Evolutionary conservation across 345 rosid genomes (phyloP), one percentile per base, ranked within the genome.

Genomic region (Eucalyptus grandis): DNA sequence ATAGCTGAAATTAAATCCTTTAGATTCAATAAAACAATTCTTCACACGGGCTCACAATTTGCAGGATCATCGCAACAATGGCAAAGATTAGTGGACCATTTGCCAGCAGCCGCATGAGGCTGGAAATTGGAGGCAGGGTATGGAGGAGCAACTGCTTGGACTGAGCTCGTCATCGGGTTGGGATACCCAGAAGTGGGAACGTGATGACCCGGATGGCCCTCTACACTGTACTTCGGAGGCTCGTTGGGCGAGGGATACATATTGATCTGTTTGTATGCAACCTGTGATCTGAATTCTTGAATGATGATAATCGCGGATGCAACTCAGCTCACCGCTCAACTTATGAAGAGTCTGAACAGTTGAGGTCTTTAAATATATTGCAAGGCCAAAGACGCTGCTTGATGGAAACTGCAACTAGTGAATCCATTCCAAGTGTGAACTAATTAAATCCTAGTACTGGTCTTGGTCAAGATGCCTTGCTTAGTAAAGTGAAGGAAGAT

Each of bases 1-100:
- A 21, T 21, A 5, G 47, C 47, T 40, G 14, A 77, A 69, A 40
- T 11, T 77, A 8, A 77, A 22, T 40, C 7, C 85, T 40, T 21
- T 77, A 24, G 9, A 77, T 40, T 77, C 27, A 77, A 40, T 3
- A 77, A 77, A 77, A 77, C 47, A 6, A 40, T 77, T 40, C 85
- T 77, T 40, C 85, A 77, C 85, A 21, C 5, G 27, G 22, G 85
- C 85, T 77, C 4, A 77, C 85, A 93, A 62, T 90, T 94, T 21
- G 92, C 93, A 4, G 93, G 94, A 87, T 94, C 94, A 86, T 92
- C 93, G 46, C 92, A 93, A 40, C 94, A 94, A 54, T 92, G 94
- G 90, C 93, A 91, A 50, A 94, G 95, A n/a, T 92, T 91, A 7
- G 93, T 91, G 17, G 95, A 94, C 94, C 95, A 94, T 86, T 58